These are phyloP conservation scores for Epichloe aotearoae DNA, from an alignment of 2,329 filamentous ascomycete genomes.

Conservation along the genomic window DNA sequence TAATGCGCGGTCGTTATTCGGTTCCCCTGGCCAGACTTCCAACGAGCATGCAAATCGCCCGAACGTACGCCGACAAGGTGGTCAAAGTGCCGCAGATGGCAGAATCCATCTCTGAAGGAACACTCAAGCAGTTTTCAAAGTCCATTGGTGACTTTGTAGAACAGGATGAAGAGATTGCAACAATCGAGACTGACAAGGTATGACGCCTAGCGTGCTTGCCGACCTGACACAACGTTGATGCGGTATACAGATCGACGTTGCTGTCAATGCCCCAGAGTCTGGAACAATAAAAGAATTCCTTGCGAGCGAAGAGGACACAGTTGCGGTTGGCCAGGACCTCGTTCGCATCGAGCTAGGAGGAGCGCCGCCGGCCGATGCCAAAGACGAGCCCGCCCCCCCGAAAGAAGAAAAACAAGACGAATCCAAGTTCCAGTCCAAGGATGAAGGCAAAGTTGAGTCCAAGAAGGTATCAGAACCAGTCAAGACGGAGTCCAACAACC, in stretches of 20 bases:
- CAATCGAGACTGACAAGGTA: conserved; percentile 98
- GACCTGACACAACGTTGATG: not conserved
- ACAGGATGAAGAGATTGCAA: conserved; percentile 93
- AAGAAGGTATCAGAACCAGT: not conserved
- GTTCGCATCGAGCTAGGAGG: conserved; percentile 74
- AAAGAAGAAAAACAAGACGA: conserved; percentile 17
- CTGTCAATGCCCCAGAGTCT: conserved; percentile 84
- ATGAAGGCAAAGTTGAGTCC: not conserved
- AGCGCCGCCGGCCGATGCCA: conserved; percentile 23
- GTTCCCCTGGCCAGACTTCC: conserved; percentile 28
- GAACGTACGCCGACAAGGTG: conserved; percentile 62
- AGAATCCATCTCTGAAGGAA: conserved; percentile 96
- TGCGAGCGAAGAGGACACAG: conserved; percentile 87
- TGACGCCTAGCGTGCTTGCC: conserved; percentile 4
- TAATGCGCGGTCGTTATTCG: conserved; percentile 12
- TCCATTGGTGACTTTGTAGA: conserved; percentile 87
- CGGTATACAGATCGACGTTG: conserved; percentile 68
- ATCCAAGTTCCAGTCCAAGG: not conserved
- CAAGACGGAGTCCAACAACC: conserved; percentile 11
- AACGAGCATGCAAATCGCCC: conserved; percentile 40
- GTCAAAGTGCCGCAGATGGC: conserved; percentile 97
- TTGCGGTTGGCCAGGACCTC: conserved; percentile 85
- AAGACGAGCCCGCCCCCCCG: conserved; percentile 21
- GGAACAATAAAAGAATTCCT: conserved; percentile 87
- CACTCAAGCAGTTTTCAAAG: conserved; percentile 89